Evolutionary conservation across 176 grass and related monocot genomes (phyloP).

Genomic region (Melocanna baccifera): DNA sequence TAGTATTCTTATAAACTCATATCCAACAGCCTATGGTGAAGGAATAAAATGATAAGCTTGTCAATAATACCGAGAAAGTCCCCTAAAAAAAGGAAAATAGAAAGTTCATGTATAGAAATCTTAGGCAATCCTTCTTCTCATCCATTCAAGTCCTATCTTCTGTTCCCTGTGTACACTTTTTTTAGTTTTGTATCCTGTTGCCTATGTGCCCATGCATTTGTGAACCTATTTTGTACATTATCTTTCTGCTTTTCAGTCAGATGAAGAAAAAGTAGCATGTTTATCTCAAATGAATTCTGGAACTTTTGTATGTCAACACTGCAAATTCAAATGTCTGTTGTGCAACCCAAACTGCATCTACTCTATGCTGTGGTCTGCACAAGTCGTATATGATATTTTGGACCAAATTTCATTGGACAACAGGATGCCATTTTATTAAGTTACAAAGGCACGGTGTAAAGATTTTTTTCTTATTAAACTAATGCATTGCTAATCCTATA

Average conservation of each 20-base stretch:
- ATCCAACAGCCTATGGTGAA: not conserved
- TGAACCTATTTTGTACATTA: not conserved
- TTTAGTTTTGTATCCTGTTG: slow-evolving; percentile 4
- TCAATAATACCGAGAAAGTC: not conserved
- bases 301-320: slow-evolving; percentile 10
- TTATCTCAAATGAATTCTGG: slow-evolving; percentile 15
- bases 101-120: not conserved
- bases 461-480: not conserved
- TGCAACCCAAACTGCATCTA: not conserved
- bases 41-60: slow-evolving; percentile 3
- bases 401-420: not conserved
- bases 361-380: slow-evolving; percentile 2
- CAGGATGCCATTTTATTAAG: slow-evolving; percentile 18
- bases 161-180: not conserved
- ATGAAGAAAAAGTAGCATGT: not conserved
- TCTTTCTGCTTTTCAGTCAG: not conserved
- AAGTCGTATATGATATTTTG: not conserved
- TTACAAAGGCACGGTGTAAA: not conserved
- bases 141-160: not conserved
- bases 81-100: not conserved
- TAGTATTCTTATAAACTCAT: not conserved
- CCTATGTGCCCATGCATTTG: not conserved
- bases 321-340: not conserved
- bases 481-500: not conserved
- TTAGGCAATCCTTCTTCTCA: not conserved